These are phyloP conservation scores for Cryptococcus sp. DNA, from an alignment of 1,284 basidiomycete genomes.

Conservation along the genomic window DNA sequence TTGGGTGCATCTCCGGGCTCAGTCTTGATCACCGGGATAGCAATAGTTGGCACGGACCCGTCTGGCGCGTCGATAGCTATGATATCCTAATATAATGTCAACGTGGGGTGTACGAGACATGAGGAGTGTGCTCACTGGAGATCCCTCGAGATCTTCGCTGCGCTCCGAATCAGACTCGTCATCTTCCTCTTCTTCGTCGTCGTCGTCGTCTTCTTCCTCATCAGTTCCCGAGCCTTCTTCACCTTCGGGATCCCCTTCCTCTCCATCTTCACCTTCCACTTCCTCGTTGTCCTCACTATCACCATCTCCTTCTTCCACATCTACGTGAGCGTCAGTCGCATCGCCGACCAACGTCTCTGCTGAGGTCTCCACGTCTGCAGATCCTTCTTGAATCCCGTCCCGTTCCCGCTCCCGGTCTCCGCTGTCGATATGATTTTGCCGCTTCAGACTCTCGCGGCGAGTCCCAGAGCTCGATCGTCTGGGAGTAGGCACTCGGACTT, in stretches of 20 bases:
- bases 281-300: conserved; percentile 64
- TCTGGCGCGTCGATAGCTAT: conserved; percentile 22
- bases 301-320: conserved; percentile 72
- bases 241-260: conserved; percentile 55
- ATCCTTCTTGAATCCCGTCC: neutral
- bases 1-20: conserved; percentile 11
- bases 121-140: conserved; percentile 16
- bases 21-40: conserved; percentile 14
- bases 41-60: conserved; percentile 7
- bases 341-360: conserved; percentile 21
- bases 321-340: conserved; percentile 17
- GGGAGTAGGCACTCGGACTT: too few relatives aligned
- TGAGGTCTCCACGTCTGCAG: neutral
- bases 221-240: conserved; percentile 40
- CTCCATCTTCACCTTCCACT: conserved; percentile 41
- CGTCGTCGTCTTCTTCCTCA: conserved; percentile 25
- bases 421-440: too few relatives aligned
- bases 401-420: too few relatives aligned
- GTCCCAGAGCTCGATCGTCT: too few relatives aligned
- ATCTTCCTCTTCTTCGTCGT: conserved; percentile 25
- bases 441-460: too few relatives aligned
- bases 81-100: conserved; percentile 11
- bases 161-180: conserved; percentile 29
- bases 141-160: conserved; percentile 28
- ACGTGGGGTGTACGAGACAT: too few relatives aligned